Conservation (phyloP, 306 rosid genomes). For the Acacia acuminata region DNA sequence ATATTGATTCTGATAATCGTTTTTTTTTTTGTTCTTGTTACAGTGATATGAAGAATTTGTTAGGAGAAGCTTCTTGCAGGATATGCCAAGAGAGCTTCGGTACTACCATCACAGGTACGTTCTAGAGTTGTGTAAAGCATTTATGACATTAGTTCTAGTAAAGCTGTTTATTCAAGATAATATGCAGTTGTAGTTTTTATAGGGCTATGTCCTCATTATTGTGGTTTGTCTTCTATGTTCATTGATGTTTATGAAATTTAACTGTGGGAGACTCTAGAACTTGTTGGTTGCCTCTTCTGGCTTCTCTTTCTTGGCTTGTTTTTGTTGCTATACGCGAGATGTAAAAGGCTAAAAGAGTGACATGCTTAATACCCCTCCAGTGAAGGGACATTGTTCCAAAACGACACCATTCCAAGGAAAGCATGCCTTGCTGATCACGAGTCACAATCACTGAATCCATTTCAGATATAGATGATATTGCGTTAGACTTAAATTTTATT, state of each 20-base stretch:
- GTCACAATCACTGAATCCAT: not conserved
- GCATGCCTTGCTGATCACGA: not conserved
- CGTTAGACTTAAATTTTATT: not conserved
- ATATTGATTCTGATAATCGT: not conserved
- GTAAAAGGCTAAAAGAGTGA: not conserved
- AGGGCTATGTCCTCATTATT: not conserved
- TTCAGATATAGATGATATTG: not conserved
- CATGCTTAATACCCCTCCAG: not conserved
- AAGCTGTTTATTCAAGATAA: not conserved
- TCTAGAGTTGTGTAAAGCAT: conserved; percentile 4
- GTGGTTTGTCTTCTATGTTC: not conserved
- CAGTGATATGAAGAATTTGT: conserved; percentile 88
- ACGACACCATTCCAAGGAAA: not conserved
- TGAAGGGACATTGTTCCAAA: not conserved
- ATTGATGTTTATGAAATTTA: conserved; percentile 4
- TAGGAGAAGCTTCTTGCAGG: conserved; percentile 83
- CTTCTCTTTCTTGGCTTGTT: not conserved
- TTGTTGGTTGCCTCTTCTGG: not conserved
- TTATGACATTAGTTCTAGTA: not conserved
- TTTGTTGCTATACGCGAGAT: not conserved
- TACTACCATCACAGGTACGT: conserved; percentile 68
- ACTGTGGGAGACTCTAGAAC: not conserved
- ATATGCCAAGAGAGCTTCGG: conserved; percentile 89
- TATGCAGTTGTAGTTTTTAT: not conserved
- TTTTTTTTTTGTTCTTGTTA: conserved; percentile 27